Conservation (phyloP, 805 yeast species). For the Zygotorulaspora chibaensis region DNA sequence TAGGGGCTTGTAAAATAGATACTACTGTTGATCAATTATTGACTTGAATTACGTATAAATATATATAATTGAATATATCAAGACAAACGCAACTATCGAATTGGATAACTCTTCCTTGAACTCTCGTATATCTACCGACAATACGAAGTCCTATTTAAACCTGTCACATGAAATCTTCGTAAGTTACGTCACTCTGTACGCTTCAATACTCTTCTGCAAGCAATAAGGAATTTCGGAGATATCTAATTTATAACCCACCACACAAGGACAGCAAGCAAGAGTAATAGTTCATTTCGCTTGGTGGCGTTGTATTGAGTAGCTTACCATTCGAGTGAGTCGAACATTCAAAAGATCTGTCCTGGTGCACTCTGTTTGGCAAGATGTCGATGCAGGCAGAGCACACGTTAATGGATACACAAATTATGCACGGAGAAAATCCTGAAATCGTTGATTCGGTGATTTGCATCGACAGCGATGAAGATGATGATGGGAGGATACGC, state of each 20-base stretch:
- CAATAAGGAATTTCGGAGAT: no score
- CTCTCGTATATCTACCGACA: no score
- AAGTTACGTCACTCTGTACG: no score
- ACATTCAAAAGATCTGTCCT: no score
- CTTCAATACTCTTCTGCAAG: no score
- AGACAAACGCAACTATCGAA: neutral
- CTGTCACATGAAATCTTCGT: no score
- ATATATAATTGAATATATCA: conserved; percentile 1
- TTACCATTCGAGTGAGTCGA: no score
- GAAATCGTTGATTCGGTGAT: conserved; percentile 13
- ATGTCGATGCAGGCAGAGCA: neutral
- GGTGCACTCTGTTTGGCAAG: neutral
- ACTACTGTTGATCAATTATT: conserved; percentile 6
- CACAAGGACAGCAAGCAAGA: no score
- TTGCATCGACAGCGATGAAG: conserved; percentile 30
- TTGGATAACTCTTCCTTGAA: neutral
- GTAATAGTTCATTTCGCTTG: no score
- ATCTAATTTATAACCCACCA: no score
- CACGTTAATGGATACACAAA: neutral
- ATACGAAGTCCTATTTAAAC: no score
- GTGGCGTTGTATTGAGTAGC: no score
- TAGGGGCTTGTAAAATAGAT: conserved; percentile 18
- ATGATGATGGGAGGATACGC: conserved; percentile 22
- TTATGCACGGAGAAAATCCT: conserved; percentile 2
- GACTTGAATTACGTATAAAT: neutral